These are phyloP conservation scores for Przewalskia tangutica DNA, from an alignment of 257 asterid genomes.

Conservation along the genomic window DNA sequence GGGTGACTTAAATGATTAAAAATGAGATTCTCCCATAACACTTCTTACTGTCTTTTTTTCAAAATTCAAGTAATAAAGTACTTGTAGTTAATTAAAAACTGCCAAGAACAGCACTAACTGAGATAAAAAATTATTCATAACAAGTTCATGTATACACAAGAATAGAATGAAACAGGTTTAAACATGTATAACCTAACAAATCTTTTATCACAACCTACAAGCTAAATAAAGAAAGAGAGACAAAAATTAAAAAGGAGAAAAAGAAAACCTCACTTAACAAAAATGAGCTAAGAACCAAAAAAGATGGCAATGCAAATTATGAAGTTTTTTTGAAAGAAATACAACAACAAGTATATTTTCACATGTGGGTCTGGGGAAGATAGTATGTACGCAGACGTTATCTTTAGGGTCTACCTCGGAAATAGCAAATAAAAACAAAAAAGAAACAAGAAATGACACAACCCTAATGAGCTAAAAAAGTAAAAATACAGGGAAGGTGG, in stretches of 20 bases:
- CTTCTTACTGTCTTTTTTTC: neutral
- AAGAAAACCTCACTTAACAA: neutral
- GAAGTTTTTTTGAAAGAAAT: neutral
- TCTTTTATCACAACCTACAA: neutral
- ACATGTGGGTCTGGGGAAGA: too few relatives aligned
- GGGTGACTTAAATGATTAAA: neutral
- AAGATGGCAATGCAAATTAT: neutral
- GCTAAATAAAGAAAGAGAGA: neutral
- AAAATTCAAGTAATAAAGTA: neutral
- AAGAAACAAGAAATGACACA: neutral
- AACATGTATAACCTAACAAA: neutral
- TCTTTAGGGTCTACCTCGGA: too few relatives aligned
- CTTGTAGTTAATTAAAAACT: neutral
- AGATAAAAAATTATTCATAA: neutral
- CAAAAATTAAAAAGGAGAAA: neutral
- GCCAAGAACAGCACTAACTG: neutral
- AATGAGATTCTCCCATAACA: neutral
- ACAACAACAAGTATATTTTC: too few relatives aligned
- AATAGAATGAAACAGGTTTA: neutral
- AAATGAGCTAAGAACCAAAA: neutral
- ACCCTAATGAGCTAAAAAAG: neutral
- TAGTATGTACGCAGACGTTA: too few relatives aligned
- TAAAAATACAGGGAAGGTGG: neutral
- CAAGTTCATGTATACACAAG: neutral
- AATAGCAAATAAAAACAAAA: neutral